Evolutionary conservation across 148 eudicot genomes (phyloP).

Genomic region (Camellia japonica): DNA sequence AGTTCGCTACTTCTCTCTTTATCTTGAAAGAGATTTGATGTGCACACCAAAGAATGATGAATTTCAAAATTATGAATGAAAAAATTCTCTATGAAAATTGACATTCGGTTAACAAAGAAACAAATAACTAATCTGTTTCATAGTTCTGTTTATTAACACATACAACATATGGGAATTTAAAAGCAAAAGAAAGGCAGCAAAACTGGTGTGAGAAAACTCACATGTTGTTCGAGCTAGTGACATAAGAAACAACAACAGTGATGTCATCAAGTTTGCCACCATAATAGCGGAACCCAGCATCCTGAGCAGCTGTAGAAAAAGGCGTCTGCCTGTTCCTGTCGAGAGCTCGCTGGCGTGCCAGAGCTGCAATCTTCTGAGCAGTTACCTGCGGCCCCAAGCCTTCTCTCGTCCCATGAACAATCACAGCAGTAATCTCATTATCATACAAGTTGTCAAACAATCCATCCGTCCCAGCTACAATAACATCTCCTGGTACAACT

Average conservation of each 20-base stretch:
- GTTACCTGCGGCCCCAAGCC: constrained; percentile 51
- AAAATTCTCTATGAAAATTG: too few species aligned
- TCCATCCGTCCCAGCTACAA: constrained; percentile 88
- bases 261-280: constrained; percentile 95
- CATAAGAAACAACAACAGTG: constrained; percentile 75
- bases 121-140: not conserved
- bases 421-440: constrained; percentile 57
- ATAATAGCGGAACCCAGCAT: constrained; percentile 63
- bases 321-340: constrained; percentile 62
- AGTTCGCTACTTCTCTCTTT: not conserved
- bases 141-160: not conserved
- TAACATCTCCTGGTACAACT: constrained; percentile 71
- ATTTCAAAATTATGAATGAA: not conserved
- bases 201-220: constrained; percentile 14
- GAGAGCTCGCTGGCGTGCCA: constrained; percentile 59
- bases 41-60: not conserved
- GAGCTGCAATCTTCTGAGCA: constrained; percentile 62
- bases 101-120: not conserved
- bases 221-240: constrained; percentile 26
- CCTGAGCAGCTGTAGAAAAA: constrained; percentile 72
- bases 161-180: constrained; percentile 2
- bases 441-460: constrained; percentile 74
- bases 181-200: constrained; percentile 10
- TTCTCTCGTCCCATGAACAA: constrained; percentile 45
- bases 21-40: not conserved